phyloP scores from a whole-genome alignment of 1,284 basidiomycete genomes.

The Ceratobasidium sp. region DNA sequence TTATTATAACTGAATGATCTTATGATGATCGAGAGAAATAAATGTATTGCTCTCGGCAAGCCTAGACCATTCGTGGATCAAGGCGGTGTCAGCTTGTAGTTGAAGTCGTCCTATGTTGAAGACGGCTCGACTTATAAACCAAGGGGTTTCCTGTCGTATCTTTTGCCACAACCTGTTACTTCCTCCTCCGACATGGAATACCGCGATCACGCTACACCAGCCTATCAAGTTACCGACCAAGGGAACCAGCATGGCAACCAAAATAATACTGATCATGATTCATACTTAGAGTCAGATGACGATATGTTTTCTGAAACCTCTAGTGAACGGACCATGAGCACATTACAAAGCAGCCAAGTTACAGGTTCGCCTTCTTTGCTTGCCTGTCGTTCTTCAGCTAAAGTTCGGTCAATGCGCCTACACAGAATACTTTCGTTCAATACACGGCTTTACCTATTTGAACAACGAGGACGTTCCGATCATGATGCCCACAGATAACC shows the following conservation, averaged over 20 bases:
- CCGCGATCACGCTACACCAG: not conserved
- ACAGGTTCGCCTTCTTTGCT: not conserved
- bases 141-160: too few species aligned
- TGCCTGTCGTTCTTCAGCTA: not conserved
- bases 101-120: too few species aligned
- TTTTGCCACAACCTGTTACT: too few species aligned
- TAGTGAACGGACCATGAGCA: slow-evolving; percentile 24
- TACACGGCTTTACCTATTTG: slow-evolving; percentile 11
- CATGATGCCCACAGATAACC: slow-evolving; percentile 5
- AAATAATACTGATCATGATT: not conserved
- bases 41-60: too few species aligned
- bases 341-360: slow-evolving; percentile 8
- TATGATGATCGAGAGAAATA: too few species aligned
- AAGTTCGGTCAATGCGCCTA: not conserved
- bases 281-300: not conserved
- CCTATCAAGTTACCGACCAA: not conserved
- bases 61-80: too few species aligned
- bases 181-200: too few species aligned
- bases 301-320: not conserved
- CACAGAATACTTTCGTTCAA: slow-evolving; percentile 13
- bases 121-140: too few species aligned
- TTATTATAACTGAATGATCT: too few species aligned
- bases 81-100: too few species aligned
- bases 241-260: not conserved
- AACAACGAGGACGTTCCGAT: slow-evolving; percentile 22